Conservation (phyloP, 2,329 filamentous ascomycete species). For the Trichoderma atrobrunneum region DNA sequence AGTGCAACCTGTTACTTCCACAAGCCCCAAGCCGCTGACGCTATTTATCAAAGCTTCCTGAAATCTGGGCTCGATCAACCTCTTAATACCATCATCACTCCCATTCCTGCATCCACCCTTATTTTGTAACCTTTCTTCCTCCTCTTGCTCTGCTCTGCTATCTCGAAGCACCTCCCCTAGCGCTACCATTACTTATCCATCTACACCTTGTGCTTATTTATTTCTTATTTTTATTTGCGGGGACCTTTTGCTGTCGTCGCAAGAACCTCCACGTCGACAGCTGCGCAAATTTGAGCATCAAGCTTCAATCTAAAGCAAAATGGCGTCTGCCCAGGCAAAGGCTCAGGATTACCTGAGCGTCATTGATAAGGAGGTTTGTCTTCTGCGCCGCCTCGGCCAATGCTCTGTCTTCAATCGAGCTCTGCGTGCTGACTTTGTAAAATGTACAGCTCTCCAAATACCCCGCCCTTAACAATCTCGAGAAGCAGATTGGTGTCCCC, state of each 20-base stretch:
- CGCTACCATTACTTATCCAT: neutral
- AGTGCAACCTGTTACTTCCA: constrained; percentile 24
- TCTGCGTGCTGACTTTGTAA: constrained; percentile 25
- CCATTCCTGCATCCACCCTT: constrained; percentile 23
- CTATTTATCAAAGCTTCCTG: constrained; percentile 28
- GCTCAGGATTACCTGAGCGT: constrained; percentile 72
- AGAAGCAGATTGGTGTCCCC: constrained; percentile 78
- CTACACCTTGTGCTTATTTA: neutral
- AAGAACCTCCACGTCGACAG: neutral
- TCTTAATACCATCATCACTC: constrained; percentile 13
- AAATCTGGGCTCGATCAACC: constrained; percentile 16
- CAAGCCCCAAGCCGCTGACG: constrained; percentile 33
- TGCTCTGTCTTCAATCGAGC: constrained; percentile 12
- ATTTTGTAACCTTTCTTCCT: neutral
- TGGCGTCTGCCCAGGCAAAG: constrained; percentile 73
- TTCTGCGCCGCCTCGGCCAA: neutral
- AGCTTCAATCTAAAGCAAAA: constrained; percentile 39
- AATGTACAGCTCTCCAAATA: constrained; percentile 74
- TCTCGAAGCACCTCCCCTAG: constrained; percentile 11
- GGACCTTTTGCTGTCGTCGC: constrained; percentile 5
- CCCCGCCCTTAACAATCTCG: constrained; percentile 76
- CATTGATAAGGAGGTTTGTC: constrained; percentile 78
- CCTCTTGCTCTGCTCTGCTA: neutral
- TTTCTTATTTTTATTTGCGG: neutral
- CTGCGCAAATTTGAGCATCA: constrained; percentile 10